These are phyloP conservation scores for Fusarium dlaminii DNA, from an alignment of 2,329 filamentous ascomycete genomes.

Conservation along the genomic window DNA sequence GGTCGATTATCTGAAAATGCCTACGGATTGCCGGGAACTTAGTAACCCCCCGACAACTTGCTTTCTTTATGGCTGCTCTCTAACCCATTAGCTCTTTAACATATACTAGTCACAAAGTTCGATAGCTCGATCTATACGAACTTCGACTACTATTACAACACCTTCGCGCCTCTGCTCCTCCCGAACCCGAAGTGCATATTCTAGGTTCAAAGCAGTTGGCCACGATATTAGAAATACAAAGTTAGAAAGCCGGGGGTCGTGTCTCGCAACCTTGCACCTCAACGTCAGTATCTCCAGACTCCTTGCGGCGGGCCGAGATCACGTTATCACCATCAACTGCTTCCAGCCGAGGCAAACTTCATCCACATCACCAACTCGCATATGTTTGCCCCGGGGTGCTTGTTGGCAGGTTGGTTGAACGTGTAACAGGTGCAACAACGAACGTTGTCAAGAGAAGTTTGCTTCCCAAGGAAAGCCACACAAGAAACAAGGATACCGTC, in stretches of 20 bases:
- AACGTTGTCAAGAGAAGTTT: slow-evolving; percentile 19
- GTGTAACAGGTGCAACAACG: slow-evolving; percentile 4
- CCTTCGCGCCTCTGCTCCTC: neutral
- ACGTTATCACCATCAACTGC: slow-evolving; percentile 37
- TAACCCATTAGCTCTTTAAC: neutral
- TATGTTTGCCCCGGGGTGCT: slow-evolving; percentile 13
- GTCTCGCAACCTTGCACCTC: slow-evolving; percentile 3
- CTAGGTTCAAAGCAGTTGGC: neutral
- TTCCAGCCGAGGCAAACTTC: slow-evolving; percentile 5
- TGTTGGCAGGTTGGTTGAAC: slow-evolving; percentile 23
- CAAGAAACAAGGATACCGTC: slow-evolving; percentile 21
- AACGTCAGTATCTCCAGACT: slow-evolving; percentile 6
- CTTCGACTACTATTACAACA: neutral
- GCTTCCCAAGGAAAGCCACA: slow-evolving; percentile 18
- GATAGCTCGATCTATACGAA: slow-evolving; percentile 1
- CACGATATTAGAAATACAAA: neutral
- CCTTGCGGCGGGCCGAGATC: slow-evolving; percentile 36
- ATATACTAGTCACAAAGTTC: neutral
- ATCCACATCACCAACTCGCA: neutral
- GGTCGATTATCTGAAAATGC: neutral
- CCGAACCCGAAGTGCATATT: neutral
- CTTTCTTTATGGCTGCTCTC: neutral
- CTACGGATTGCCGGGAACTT: neutral
- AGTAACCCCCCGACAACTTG: neutral
- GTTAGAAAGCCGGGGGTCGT: slow-evolving; percentile 7